Percentiles rank a stretch among this genome's conserved stretches.
phyloP scores from a whole-genome alignment of 1,284 basidiomycete genomes.

The Moesziomyces sp. region DNA sequence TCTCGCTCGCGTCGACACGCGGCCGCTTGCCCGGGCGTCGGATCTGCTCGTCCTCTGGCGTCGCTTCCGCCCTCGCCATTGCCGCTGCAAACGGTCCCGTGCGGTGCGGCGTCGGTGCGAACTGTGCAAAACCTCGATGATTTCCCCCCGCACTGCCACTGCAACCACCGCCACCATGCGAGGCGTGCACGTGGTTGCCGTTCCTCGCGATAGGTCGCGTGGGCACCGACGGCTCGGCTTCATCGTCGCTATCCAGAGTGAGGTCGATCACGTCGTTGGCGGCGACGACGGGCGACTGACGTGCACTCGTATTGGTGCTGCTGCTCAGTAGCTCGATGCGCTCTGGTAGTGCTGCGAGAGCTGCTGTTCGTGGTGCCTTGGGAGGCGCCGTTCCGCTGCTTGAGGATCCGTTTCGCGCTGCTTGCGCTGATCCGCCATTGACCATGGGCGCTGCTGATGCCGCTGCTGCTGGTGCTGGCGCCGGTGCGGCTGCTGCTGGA shows the following conservation, averaged over 20 bases:
- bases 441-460: neutral
- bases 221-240: constrained; percentile 27
- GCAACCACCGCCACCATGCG: neutral
- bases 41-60: constrained; percentile 46
- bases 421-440: neutral
- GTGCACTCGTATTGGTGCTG: constrained; percentile 24
- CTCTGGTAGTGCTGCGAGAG: constrained; percentile 11
- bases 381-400: neutral
- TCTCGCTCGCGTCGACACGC: constrained; percentile 6
- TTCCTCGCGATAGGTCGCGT: constrained; percentile 14
- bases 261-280: constrained; percentile 41
- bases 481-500: constrained; percentile 5
- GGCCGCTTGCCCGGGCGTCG: constrained; percentile 39
- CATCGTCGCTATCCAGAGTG: constrained; percentile 50
- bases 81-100: constrained; percentile 13
- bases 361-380: neutral
- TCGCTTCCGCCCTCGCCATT: constrained; percentile 21
- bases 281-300: constrained; percentile 16
- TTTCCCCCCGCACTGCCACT: neutral
- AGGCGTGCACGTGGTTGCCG: constrained; percentile 3
- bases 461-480: neutral
- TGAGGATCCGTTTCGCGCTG: constrained; percentile 6
- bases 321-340: constrained; percentile 31
- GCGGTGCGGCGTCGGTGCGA: constrained; percentile 22
- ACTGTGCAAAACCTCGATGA: constrained; percentile 10